These are phyloP conservation scores for Triglochin maritima DNA, from an alignment of 106 monocot genomes.

Conservation along the genomic window DNA sequence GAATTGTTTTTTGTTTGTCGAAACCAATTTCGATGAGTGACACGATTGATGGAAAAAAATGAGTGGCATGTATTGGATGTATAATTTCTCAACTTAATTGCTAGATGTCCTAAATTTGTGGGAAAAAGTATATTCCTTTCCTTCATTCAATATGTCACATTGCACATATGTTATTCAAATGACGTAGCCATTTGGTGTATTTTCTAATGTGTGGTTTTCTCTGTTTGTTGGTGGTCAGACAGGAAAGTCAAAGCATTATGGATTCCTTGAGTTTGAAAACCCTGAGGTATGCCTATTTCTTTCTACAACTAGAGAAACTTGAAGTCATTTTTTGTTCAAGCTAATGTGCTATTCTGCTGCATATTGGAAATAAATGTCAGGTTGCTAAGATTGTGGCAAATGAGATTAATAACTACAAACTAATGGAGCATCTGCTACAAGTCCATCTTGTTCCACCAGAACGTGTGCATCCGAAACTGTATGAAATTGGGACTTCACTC, in stretches of 20 bases:
- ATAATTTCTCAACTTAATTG: too few species aligned
- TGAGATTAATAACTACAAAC: slow-evolving; percentile 79
- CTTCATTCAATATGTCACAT: too few species aligned
- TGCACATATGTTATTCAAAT: too few species aligned
- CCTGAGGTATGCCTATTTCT: slow-evolving; percentile 46
- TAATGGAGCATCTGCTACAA: slow-evolving; percentile 84
- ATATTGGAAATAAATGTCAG: slow-evolving; percentile 14
- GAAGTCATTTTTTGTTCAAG: neutral
- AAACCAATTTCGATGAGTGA: too few species aligned
- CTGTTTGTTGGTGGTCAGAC: slow-evolving; percentile 30
- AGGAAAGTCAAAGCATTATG: slow-evolving; percentile 91
- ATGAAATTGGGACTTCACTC: slow-evolving; percentile 14
- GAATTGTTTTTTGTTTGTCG: too few species aligned
- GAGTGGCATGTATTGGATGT: too few species aligned
- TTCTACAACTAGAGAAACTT: neutral
- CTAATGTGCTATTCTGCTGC: neutral
- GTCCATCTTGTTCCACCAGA: slow-evolving; percentile 66
- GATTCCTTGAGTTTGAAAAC: slow-evolving; percentile 83
- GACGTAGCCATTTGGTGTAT: neutral
- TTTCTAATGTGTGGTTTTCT: neutral
- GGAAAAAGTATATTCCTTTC: too few species aligned
- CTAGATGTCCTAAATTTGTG: too few species aligned
- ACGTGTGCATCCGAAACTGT: slow-evolving; percentile 72
- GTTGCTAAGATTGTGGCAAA: slow-evolving; percentile 97
- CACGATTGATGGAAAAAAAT: too few species aligned